Evolutionary conservation across 2,329 filamentous ascomycete genomes (phyloP), one percentile per base, ranked within the genome.

Genomic region (Fusarium tuaranense): DNA sequence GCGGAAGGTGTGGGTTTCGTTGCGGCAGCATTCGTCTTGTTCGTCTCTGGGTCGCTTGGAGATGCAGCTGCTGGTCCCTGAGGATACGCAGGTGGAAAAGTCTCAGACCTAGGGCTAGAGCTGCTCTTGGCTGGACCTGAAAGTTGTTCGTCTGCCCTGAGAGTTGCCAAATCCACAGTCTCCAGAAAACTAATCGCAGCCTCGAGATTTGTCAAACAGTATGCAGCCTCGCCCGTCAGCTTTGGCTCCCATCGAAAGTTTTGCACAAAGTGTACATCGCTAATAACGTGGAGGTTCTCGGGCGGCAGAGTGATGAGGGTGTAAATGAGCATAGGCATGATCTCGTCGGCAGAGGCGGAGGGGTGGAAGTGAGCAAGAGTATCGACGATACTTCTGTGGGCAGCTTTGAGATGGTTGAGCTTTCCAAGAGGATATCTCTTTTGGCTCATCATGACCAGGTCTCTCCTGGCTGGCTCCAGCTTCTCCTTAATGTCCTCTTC

Each of bases 301-400:
- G 95, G 93, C 0, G 95, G 93, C 53, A 95, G 92, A 4, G 95
- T 98, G 80, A 99, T 97, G 70, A 99, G 89, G 0, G 95, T 94
- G 84, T 97, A 99, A 71, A 99, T 99, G 72, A 99, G 88, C 82
- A 97, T 98, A 1, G 97, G 97, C 82, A 99, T 92, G 65, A 99
- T 97, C 83, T 98, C 97, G 80, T 99, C 97, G 4, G 97, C 97
- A 1, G 97, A 98, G 1, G 97, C 98, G 1, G 95, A 92, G 20
- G 90, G 90, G 71, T 92, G 90, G 69, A 92, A 92, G 76, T 91
- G 87, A 5, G 90, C 88, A 59, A 92, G 82, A 1, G 95, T 95
- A 81, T 98, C 96, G 59, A 99, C 97, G 73, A 99, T 98, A 74
- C 92, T 93, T 85, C 97, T 97, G 83, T 98, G 97, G 4, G 95